These are phyloP conservation scores for Phytophthora pisi DNA, from an alignment of 352 stramenopile species.

Conservation along the genomic window DNA sequence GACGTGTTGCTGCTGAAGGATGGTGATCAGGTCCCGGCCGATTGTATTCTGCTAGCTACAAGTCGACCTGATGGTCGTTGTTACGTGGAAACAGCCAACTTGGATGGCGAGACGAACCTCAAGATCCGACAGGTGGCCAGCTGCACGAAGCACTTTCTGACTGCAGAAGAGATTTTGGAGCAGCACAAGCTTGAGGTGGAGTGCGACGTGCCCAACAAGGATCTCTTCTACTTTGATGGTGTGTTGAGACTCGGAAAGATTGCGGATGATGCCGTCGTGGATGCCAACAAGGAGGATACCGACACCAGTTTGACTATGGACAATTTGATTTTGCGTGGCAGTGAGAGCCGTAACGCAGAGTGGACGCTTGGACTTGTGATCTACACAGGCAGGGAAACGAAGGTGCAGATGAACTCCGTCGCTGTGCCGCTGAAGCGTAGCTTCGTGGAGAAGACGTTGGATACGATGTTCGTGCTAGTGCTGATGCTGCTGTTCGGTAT, in stretches of 20 bases:
- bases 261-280: constrained; percentile 8
- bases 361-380: constrained; percentile 88
- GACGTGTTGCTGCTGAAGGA: constrained; percentile 85
- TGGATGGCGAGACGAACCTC: constrained; percentile 90
- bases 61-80: constrained; percentile 75
- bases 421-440: constrained; percentile 85
- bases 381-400: constrained; percentile 85
- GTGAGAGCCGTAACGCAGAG: constrained; percentile 84
- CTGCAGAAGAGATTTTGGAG: constrained; percentile 76
- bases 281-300: constrained; percentile 30
- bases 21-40: constrained; percentile 80
- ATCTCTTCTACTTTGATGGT: constrained; percentile 88
- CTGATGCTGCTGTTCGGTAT: constrained; percentile 88
- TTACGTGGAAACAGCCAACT: constrained; percentile 87
- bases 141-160: constrained; percentile 78
- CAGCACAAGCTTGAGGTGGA: constrained; percentile 70
- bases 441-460: constrained; percentile 87
- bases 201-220: constrained; percentile 84
- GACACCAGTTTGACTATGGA: constrained; percentile 83
- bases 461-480: constrained; percentile 90
- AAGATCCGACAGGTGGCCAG: constrained; percentile 86
- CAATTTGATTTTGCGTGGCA: constrained; percentile 87
- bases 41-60: constrained; percentile 83
- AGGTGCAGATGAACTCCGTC: constrained; percentile 86
- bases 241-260: constrained; percentile 55